phyloP scores from a whole-genome alignment of 257 asterid species.

The Misopates orontium region DNA sequence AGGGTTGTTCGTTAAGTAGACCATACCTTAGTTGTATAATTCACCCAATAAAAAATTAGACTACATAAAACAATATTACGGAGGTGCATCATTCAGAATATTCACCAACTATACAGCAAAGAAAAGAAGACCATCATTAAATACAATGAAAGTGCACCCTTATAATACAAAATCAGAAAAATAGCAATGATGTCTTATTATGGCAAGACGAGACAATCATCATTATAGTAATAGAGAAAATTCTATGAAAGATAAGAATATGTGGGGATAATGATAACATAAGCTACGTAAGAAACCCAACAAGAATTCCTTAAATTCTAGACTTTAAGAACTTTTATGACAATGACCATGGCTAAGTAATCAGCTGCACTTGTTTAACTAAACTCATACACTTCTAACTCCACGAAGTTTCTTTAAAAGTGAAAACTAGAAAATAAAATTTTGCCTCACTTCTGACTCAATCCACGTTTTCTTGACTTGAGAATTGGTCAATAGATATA shows the following conservation, averaged over 20 bases:
- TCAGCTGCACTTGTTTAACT: background rate
- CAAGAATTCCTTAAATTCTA: background rate
- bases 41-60: too few species aligned
- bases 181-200: too few species aligned
- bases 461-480: background rate
- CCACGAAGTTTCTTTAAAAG: background rate
- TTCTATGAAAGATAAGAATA: background rate
- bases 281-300: background rate
- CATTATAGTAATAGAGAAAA: background rate
- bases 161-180: background rate
- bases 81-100: background rate
- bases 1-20: too few species aligned
- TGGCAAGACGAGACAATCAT: background rate
- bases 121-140: background rate
- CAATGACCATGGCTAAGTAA: background rate
- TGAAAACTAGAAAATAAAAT: background rate
- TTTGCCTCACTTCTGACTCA: background rate
- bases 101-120: slow-evolving; percentile 3
- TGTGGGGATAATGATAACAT: background rate
- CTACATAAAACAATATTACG: too few species aligned
- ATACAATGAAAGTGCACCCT: background rate
- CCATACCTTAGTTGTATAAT: too few species aligned
- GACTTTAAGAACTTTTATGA: background rate
- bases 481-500: background rate
- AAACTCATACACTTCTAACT: background rate